These are phyloP conservation scores for Trichoderma oligosporum DNA, from an alignment of 2,329 filamentous ascomycete species.

Conservation along the genomic window DNA sequence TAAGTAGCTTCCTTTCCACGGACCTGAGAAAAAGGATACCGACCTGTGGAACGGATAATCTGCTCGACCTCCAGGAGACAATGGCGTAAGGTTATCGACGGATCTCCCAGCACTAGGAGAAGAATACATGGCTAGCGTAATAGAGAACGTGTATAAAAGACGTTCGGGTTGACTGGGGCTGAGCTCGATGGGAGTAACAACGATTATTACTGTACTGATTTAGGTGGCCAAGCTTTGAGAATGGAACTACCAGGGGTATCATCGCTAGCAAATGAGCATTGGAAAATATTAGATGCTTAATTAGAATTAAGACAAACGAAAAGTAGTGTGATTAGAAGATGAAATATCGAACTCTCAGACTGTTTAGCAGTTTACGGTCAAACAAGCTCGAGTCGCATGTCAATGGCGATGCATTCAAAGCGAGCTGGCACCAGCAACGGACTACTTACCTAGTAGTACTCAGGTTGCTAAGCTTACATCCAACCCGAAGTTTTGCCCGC, in stretches of 20 bases:
- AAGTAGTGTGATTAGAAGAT: background rate
- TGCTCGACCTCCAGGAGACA: constrained; percentile 46
- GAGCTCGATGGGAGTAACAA: constrained; percentile 2
- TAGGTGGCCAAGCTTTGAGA: constrained; percentile 12
- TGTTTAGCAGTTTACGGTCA: background rate
- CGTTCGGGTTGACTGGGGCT: constrained; percentile 1
- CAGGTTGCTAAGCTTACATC: background rate
- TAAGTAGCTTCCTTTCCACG: background rate
- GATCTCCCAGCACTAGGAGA: constrained; percentile 59
- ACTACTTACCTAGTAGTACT: background rate
- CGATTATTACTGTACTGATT: too few relatives aligned
- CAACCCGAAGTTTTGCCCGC: constrained; percentile 4
- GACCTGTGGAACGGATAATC: constrained; percentile 61
- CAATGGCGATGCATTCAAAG: background rate
- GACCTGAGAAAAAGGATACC: constrained; percentile 15
- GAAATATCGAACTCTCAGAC: background rate
- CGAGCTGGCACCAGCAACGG: background rate
- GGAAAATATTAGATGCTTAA: constrained; percentile 4
- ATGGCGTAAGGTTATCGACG: constrained; percentile 59
- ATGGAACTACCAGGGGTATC: constrained; percentile 37
- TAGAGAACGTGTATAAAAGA: background rate
- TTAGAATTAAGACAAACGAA: background rate
- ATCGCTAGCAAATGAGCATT: constrained; percentile 37
- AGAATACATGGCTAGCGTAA: constrained; percentile 53
- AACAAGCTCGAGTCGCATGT: constrained; percentile 9